Evolutionary conservation across 2,329 filamentous ascomycete genomes (phyloP).

Genomic region (Stemphylium beticola): DNA sequence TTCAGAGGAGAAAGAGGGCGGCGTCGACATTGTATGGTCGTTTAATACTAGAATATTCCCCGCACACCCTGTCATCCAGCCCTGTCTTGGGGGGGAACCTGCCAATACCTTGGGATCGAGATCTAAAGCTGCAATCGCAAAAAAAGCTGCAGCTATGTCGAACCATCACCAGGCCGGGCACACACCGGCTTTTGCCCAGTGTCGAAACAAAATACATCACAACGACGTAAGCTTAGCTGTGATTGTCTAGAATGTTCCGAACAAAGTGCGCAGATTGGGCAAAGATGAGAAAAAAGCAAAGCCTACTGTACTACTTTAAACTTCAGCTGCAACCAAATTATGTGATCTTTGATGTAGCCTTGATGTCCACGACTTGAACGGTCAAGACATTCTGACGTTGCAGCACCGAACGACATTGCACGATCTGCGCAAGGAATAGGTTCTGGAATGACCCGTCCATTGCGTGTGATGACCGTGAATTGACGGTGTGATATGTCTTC

Average conservation of each 20-base stretch:
- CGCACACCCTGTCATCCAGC: constrained; percentile 2
- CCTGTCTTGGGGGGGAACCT: constrained; percentile 8
- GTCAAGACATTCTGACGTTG: neutral
- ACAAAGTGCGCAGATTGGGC: neutral
- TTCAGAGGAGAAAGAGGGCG: neutral
- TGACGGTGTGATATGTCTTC: constrained; percentile 4
- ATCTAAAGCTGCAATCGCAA: constrained; percentile 4
- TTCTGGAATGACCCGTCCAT: neutral
- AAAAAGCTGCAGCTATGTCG: constrained; percentile 5
- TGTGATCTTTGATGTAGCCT: constrained; percentile 3
- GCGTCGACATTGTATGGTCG: constrained; percentile 2
- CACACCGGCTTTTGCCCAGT: constrained; percentile 11
- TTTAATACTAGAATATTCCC: constrained; percentile 10
- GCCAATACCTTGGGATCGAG: constrained; percentile 9
- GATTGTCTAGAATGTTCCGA: constrained; percentile 8
- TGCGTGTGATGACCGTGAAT: neutral
- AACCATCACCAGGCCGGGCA: constrained; percentile 5
- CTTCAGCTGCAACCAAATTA: constrained; percentile 1
- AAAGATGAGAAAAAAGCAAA: neutral
- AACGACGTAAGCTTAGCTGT: constrained; percentile 10
- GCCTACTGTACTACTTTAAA: neutral
- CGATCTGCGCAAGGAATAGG: neutral
- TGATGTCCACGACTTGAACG: constrained; percentile 1
- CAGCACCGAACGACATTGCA: constrained; percentile 1
- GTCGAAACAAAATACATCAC: constrained; percentile 7